Percentiles rank a stretch among this genome's conserved stretches.
Conservation (phyloP, 371 early-diverging fungal genomes). For the Sporodiniella umbellata region DNA sequence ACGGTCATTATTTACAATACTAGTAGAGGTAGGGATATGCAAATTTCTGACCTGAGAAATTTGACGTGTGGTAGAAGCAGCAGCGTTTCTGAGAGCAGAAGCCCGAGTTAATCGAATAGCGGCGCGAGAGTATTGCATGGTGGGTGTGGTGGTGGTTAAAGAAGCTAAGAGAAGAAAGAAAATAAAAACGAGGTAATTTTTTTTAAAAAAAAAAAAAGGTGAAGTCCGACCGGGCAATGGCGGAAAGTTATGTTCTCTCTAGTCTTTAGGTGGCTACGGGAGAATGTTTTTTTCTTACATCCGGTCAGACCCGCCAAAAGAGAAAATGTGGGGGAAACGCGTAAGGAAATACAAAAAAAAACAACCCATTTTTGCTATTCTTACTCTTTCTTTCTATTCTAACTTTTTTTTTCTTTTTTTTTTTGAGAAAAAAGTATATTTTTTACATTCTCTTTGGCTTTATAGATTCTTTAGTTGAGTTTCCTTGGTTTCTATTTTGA, state of each 20-base stretch:
- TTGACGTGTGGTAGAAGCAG: slow-evolving; percentile 14
- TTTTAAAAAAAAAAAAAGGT: not conserved
- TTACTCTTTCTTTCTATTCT: too few relatives aligned
- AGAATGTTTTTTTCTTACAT: slow-evolving; percentile 1
- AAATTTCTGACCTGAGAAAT: slow-evolving; percentile 38
- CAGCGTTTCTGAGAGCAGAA: slow-evolving; percentile 7
- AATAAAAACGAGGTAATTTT: not conserved
- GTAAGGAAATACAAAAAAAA: not conserved
- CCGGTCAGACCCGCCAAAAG: not conserved
- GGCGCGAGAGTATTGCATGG: slow-evolving; percentile 32
- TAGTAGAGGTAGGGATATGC: slow-evolving; percentile 38
- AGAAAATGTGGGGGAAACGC: not conserved
- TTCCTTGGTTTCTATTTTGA: too few relatives aligned
- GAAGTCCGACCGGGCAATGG: slow-evolving; percentile 10
- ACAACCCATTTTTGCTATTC: too few relatives aligned
- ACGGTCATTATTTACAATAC: slow-evolving; percentile 31
- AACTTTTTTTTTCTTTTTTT: too few relatives aligned
- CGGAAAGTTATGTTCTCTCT: slow-evolving; percentile 10
- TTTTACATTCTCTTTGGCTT: too few relatives aligned
- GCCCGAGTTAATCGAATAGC: slow-evolving; percentile 15
- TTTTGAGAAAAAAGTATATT: too few relatives aligned
- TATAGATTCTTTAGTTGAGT: too few relatives aligned
- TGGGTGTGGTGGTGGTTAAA: too few relatives aligned
- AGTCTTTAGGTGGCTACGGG: slow-evolving; percentile 6
- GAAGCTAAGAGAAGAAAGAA: not conserved